Evolutionary conservation across 140 eudicot species (phyloP), one percentile per base, ranked within the genome.

Genomic region (Stevia rebaudiana): DNA sequence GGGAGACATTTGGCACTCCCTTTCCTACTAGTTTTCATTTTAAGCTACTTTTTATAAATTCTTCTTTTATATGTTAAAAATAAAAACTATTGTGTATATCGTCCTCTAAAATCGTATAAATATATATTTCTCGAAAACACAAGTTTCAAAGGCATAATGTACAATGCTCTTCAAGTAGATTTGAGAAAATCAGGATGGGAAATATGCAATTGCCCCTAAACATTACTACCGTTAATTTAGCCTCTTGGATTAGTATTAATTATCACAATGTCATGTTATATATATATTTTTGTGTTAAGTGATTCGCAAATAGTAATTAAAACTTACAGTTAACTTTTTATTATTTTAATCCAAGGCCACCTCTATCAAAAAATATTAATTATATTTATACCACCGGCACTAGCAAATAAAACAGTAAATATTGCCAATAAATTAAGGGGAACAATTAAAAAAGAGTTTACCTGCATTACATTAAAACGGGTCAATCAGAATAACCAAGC

Each of bases 401-500:
- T 0, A 4, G 52, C 6, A 1, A 19, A 19, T 19, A 49, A 11
- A 42, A 8, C 15, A 8, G 33, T 2, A 2, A 12, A 11, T 42
- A 12, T 12, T 1, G 47, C 47, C 15, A 41, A 9, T 6, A n/a
- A 52, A 50, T 42, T 40, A 6, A 25, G 37, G 60, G 21, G 48
- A 25, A 41, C 73, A 23, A 10, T 28, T 1, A 28, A 22, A 42
- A 35, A 5, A 16, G 31, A 16, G 39, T 23, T 60, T 65, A 74
- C 78, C 78, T 73, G 19, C 23, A 15, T 28, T 40, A 39, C 17
- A 39, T 18, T 70, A 30, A 61, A 56, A 0, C 18, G 30, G 53
- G 57, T 88, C 78, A 84, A 67, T 88, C 87, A 30, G 83, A 76
- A 21, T 79, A 81, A 70, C 94, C 94, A 49, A 84, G 94, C 70